A percentile compares a stretch with the other conserved stretches of the same genome.
Conservation (phyloP, 202 grass and related monocot species). For the Brachypodium distachyon region DNA sequence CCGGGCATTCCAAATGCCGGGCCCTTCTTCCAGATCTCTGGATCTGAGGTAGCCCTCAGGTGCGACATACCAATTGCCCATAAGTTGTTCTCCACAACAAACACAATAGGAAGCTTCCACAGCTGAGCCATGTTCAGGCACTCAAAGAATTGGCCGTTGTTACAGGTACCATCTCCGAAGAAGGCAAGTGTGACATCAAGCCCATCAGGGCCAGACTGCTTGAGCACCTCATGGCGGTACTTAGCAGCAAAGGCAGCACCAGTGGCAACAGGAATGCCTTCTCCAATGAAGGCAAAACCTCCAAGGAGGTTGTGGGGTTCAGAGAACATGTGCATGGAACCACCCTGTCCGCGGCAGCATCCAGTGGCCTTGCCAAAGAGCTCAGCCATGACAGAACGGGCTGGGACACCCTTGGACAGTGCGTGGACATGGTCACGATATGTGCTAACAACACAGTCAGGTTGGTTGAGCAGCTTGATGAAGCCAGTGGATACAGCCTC, state of each 20-base stretch:
- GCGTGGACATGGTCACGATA: conserved; percentile 95
- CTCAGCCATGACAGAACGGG: conserved; percentile 88
- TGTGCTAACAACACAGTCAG: conserved; percentile 83
- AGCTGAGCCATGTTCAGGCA: conserved; percentile 99
- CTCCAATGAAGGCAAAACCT: conserved; percentile 94
- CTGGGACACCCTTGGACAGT: conserved; percentile 77
- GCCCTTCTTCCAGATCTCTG: conserved; percentile 96
- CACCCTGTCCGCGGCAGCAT: conserved; percentile 93
- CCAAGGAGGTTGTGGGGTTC: conserved; percentile 81
- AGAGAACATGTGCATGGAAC: conserved; percentile 99
- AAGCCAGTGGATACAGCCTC: conserved; percentile 96
- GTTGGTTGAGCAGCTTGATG: conserved; percentile 72
- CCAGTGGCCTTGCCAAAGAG: conserved; percentile 94
- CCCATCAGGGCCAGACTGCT: conserved; percentile 69
- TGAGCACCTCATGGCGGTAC: conserved; percentile 95
- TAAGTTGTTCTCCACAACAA: conserved; percentile 99
- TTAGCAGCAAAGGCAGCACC: conserved; percentile 93
- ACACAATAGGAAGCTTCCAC: conserved; percentile 96
- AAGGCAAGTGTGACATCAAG: conserved; percentile 88
- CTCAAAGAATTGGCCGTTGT: conserved; percentile 97
- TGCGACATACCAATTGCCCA: conserved; percentile 99
- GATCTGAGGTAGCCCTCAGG: conserved; percentile 82
- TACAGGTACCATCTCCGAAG: conserved; percentile 96
- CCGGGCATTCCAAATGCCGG: conserved; percentile 94
- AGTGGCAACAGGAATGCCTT: conserved; percentile 92